phyloP scores from a whole-genome alignment of 75 land plant genomes.

The Cunninghamia lanceolata region DNA sequence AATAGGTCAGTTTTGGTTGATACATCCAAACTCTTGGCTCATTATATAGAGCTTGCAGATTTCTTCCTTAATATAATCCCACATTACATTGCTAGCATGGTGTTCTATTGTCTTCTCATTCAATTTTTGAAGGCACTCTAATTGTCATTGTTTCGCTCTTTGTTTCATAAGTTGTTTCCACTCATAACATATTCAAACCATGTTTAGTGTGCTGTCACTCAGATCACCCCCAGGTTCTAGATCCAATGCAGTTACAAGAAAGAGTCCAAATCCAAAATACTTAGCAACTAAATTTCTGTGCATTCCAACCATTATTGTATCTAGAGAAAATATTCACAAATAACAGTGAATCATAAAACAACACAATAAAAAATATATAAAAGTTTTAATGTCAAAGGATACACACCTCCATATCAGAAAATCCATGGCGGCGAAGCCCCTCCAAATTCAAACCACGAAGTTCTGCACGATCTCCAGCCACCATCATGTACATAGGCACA shows the following conservation, averaged over 20 bases:
- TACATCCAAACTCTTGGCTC: background rate
- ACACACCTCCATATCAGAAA: constrained; percentile 70
- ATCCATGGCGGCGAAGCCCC: constrained; percentile 82
- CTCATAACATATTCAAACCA: background rate
- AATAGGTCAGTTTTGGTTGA: too few relatives aligned
- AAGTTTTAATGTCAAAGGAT: background rate
- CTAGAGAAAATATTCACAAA: background rate
- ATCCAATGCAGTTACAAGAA: background rate
- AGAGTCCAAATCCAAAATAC: background rate
- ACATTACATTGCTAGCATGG: too few relatives aligned
- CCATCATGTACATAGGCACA: constrained; percentile 94
- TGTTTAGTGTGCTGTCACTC: background rate
- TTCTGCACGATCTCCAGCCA: constrained; percentile 92
- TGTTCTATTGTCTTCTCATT: too few relatives aligned
- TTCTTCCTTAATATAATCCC: too few relatives aligned
- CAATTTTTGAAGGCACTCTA: too few relatives aligned
- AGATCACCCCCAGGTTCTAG: background rate
- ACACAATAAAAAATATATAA: background rate
- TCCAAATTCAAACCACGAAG: constrained; percentile 92
- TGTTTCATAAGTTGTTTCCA: background rate
- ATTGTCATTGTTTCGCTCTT: background rate
- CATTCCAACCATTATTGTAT: background rate
- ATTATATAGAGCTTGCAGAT: too few relatives aligned
- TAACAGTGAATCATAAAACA: background rate
- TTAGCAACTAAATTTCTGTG: too few relatives aligned